Percentiles rank a stretch among this genome's conserved stretches.
Conservation (phyloP, 2,329 filamentous ascomycete genomes). For the Nothopassalora personata region DNA sequence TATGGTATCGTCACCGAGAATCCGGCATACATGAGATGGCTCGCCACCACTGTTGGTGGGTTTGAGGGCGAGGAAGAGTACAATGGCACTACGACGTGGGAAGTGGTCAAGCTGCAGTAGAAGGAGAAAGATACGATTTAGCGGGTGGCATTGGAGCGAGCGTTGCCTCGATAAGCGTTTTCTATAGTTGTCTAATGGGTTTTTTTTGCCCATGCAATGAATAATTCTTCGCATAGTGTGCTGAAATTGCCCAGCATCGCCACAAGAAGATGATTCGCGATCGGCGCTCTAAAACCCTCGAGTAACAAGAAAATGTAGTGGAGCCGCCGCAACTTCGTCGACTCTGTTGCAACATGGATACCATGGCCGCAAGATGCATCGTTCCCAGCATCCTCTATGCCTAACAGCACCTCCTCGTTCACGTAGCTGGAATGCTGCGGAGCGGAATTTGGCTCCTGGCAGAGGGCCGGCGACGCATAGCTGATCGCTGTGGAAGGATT, state of each 20-base stretch:
- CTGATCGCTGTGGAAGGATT: neutral
- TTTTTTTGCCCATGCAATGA: neutral
- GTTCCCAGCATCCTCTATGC: conserved; percentile 6
- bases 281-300: neutral
- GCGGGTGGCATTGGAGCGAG: neutral
- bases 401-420: conserved; percentile 6
- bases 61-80: neutral
- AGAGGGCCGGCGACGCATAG: neutral
- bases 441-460: neutral
- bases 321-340: conserved; percentile 5
- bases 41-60: neutral
- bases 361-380: neutral
- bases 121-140: neutral
- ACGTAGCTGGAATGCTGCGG: neutral
- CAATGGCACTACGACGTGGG: neutral
- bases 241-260: conserved; percentile 3
- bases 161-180: neutral
- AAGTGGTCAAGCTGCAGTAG: neutral
- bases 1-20: neutral
- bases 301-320: conserved; percentile 5
- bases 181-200: neutral
- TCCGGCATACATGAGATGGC: neutral
- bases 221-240: neutral
- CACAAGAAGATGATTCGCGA: conserved; percentile 4
- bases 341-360: conserved; percentile 5